Evolutionary conservation across 1,284 basidiomycete genomes (phyloP).

Genomic region (Irpex sp.): DNA sequence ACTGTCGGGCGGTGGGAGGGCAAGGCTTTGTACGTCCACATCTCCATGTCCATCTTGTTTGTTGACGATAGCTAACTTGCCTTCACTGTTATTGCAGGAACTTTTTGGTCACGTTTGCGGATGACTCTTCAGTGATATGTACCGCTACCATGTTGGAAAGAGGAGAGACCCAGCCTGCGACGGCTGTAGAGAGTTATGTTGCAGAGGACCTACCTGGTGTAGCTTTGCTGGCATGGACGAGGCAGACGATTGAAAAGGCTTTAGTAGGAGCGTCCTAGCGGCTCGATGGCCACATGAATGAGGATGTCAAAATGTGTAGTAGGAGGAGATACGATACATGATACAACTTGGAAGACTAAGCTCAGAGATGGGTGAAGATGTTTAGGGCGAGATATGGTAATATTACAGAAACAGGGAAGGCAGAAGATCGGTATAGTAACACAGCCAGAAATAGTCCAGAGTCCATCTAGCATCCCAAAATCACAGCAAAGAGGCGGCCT

Average conservation of each 20-base stretch:
- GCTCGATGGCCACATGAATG: too few relatives aligned
- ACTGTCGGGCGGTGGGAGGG: conserved; percentile 81
- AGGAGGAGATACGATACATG: too few relatives aligned
- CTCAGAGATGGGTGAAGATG: too few relatives aligned
- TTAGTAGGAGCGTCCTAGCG: not conserved
- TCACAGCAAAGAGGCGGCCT: too few relatives aligned
- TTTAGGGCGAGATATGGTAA: too few relatives aligned
- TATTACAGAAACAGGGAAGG: too few relatives aligned
- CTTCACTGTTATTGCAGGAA: conserved; percentile 39
- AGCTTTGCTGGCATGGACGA: conserved; percentile 23
- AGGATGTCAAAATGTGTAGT: too few relatives aligned
- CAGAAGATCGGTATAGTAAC: too few relatives aligned
- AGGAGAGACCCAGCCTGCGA: conserved; percentile 35
- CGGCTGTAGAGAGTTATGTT: conserved; percentile 37
- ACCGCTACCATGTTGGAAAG: conserved; percentile 50
- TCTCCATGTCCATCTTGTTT: not conserved
- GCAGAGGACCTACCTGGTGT: conserved; percentile 19
- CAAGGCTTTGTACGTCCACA: conserved; percentile 57
- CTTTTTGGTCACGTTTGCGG: conserved; percentile 53
- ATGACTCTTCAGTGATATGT: conserved; percentile 49
- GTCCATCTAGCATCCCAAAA: too few relatives aligned
- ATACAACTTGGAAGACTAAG: too few relatives aligned
- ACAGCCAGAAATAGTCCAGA: too few relatives aligned
- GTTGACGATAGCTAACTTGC: not conserved
- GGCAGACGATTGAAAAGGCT: conserved; percentile 17